phyloP scores from a whole-genome alignment of 176 grass and related monocot genomes.

The Stipa capillata region DNA sequence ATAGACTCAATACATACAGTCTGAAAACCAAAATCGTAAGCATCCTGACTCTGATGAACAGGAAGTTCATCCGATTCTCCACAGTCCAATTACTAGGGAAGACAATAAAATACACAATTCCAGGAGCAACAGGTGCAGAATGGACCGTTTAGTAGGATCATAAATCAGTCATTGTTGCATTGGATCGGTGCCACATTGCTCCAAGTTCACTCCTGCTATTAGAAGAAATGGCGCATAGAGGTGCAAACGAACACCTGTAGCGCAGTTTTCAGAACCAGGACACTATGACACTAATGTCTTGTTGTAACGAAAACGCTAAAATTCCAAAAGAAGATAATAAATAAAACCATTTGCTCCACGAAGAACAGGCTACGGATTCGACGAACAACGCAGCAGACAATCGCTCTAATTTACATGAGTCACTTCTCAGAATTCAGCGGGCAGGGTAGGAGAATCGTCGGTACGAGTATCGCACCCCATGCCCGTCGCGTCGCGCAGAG shows the following conservation, averaged over 20 bases:
- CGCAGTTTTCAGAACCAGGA: not conserved
- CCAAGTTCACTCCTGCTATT: not conserved
- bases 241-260: not conserved
- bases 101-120: not conserved
- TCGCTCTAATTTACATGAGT: not conserved
- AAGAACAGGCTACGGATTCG: too few relatives aligned
- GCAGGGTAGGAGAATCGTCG: not conserved
- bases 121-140: not conserved
- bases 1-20: not conserved
- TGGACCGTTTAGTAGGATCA: not conserved
- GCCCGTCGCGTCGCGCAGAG: not conserved
- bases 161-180: not conserved
- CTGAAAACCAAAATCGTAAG: not conserved
- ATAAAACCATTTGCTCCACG: not conserved
- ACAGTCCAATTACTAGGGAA: too few relatives aligned
- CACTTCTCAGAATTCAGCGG: not conserved
- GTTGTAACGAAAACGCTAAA: not conserved
- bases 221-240: not conserved
- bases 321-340: not conserved
- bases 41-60: not conserved
- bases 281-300: not conserved
- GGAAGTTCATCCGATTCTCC: not conserved
- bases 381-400: too few relatives aligned
- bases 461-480: not conserved
- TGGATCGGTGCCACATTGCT: constrained; percentile 1